Conservation (phyloP, 805 yeast genomes). For the Debaryomyces prosopidis region DNA sequence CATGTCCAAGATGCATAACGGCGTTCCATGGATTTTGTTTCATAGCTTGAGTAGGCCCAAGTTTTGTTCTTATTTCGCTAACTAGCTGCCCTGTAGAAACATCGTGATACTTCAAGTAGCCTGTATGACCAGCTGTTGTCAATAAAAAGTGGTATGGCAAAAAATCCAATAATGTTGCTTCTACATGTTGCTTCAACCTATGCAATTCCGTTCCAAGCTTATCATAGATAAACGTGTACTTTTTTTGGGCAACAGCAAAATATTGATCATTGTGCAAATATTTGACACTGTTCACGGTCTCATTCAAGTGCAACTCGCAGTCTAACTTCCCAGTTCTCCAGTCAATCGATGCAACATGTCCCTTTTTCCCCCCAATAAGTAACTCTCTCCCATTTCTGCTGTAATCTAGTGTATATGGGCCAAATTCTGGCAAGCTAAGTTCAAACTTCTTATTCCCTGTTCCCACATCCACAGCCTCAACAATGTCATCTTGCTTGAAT, state of each 20-base stretch:
- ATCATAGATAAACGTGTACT: constrained; percentile 90
- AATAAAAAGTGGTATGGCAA: constrained; percentile 90
- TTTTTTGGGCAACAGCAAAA: constrained; percentile 96
- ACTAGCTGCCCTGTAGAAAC: constrained; percentile 89
- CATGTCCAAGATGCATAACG: constrained; percentile 88
- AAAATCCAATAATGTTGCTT: constrained; percentile 78
- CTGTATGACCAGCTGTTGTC: constrained; percentile 87
- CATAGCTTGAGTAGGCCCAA: constrained; percentile 90
- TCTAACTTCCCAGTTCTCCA: constrained; percentile 86
- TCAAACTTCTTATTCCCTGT: constrained; percentile 78
- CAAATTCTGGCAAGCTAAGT: constrained; percentile 70
- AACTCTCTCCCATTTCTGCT: constrained; percentile 86
- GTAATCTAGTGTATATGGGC: constrained; percentile 83
- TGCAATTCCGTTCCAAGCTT: constrained; percentile 90
- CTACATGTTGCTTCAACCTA: constrained; percentile 86
- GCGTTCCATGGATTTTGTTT: constrained; percentile 95
- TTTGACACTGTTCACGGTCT: constrained; percentile 87
- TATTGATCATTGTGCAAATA: constrained; percentile 89
- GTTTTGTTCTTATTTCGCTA: constrained; percentile 78
- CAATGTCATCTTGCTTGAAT: constrained; percentile 78
- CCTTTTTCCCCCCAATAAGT: constrained; percentile 84
- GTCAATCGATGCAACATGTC: constrained; percentile 94
- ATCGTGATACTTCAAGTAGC: constrained; percentile 89
- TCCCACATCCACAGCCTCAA: constrained; percentile 68
- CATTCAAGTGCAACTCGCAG: constrained; percentile 82